A percentile compares a stretch with the other conserved stretches of the same genome.
phyloP scores from a whole-genome alignment of 2,329 filamentous ascomycete genomes.

The Chaetomium strumarium region DNA sequence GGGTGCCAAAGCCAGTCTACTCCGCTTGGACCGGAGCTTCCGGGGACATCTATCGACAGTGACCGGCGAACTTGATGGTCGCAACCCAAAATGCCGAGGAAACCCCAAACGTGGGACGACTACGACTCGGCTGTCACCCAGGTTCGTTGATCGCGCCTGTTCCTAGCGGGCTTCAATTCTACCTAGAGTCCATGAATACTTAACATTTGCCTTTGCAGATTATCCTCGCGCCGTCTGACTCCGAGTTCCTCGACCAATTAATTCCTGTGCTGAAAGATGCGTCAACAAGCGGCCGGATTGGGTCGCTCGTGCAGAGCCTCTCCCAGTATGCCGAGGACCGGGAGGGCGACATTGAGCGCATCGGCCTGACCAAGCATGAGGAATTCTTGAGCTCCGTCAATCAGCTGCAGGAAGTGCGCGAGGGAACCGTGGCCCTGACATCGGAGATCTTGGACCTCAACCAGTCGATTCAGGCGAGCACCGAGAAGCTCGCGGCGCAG shows the following conservation, averaged over 20 bases:
- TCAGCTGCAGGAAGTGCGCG: constrained; percentile 83
- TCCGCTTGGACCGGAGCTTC: background rate
- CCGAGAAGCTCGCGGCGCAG: constrained; percentile 87
- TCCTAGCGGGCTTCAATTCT: background rate
- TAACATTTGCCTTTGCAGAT: constrained; percentile 51
- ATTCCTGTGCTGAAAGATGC: constrained; percentile 93
- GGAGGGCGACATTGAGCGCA: constrained; percentile 86
- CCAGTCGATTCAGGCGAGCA: constrained; percentile 90
- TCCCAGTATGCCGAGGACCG: constrained; percentile 78
- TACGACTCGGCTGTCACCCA: constrained; percentile 43
- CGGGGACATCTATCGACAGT: background rate
- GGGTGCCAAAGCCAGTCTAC: no score
- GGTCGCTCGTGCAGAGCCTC: constrained; percentile 69
- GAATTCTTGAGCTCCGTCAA: constrained; percentile 93
- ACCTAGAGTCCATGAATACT: no score
- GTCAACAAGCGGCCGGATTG: constrained; percentile 65
- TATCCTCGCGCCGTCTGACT: constrained; percentile 82
- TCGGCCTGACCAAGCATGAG: constrained; percentile 93
- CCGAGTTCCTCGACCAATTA: constrained; percentile 91
- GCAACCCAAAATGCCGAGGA: constrained; percentile 36
- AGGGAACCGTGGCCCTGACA: constrained; percentile 83
- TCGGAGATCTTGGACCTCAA: constrained; percentile 88
- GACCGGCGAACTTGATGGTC: constrained; percentile 8
- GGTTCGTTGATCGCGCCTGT: constrained; percentile 26
- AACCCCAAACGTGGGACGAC: constrained; percentile 41